A percentile compares a stretch with the other conserved stretches of the same genome.
Conservation (phyloP, 2,329 filamentous ascomycete species). For the Penicillium digitatum region DNA sequence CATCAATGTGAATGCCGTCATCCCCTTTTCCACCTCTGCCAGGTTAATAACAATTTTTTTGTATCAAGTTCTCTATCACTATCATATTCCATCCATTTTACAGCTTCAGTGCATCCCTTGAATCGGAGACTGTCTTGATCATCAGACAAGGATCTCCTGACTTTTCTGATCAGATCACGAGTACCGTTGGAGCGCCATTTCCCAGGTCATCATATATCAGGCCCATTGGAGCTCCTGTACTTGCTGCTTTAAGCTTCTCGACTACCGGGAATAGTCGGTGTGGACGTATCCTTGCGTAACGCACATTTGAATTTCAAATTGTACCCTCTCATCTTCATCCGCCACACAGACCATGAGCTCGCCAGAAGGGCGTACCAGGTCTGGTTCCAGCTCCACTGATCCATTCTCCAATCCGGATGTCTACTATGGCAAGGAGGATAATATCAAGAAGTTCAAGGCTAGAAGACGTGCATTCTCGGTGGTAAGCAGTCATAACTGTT, state of each 20-base stretch:
- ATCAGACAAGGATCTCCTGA: background rate
- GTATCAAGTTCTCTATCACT: background rate
- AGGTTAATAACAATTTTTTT: background rate
- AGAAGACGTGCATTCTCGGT: constrained; percentile 54
- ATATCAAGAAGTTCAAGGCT: constrained; percentile 44
- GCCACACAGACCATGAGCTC: constrained; percentile 37
- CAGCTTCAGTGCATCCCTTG: background rate
- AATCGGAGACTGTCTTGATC: background rate
- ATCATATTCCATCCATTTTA: background rate
- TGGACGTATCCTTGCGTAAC: constrained; percentile 18
- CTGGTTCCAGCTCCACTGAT: constrained; percentile 49
- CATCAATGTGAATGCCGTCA: constrained; percentile 23
- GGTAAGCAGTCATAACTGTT: constrained; percentile 40
- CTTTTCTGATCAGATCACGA: background rate
- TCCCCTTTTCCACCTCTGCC: constrained; percentile 7
- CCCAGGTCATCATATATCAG: background rate
- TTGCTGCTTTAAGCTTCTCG: constrained; percentile 4
- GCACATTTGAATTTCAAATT: constrained; percentile 16
- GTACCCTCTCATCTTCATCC: constrained; percentile 6
- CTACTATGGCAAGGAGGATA: constrained; percentile 56
- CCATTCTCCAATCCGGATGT: constrained; percentile 56
- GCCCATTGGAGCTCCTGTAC: background rate
- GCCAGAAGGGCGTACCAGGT: constrained; percentile 37
- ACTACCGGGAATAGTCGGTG: constrained; percentile 20
- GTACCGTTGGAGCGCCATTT: background rate